phyloP scores from a whole-genome alignment of 2,329 filamentous ascomycete genomes.

The Pleurostoma richardsiae region DNA sequence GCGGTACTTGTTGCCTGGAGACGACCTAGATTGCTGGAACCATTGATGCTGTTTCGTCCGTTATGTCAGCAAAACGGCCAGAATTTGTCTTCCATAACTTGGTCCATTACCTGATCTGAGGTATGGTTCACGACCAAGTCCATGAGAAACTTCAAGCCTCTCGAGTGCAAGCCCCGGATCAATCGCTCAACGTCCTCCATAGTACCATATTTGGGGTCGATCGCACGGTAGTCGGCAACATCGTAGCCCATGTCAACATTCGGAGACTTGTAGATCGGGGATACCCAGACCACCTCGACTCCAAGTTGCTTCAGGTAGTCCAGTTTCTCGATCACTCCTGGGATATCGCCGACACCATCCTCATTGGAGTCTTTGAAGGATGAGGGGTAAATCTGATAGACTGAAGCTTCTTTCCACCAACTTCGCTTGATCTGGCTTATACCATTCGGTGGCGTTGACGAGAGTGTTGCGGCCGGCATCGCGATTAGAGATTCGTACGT shows the following conservation, averaged over 20 bases:
- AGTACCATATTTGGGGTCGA: constrained; percentile 63
- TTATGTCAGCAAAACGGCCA: constrained; percentile 73
- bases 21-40: constrained; percentile 51
- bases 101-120: constrained; percentile 27
- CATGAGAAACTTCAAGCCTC: constrained; percentile 64
- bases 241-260: constrained; percentile 69
- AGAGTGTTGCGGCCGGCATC: too few species aligned
- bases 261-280: constrained; percentile 43
- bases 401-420: constrained; percentile 58
- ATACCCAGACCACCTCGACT: constrained; percentile 53
- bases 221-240: constrained; percentile 61
- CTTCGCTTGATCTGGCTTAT: constrained; percentile 10
- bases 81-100: constrained; percentile 26
- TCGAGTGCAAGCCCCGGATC: constrained; percentile 53
- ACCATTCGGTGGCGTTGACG: too few species aligned
- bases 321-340: constrained; percentile 50
- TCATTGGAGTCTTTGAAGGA: constrained; percentile 55
- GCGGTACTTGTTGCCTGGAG: constrained; percentile 47
- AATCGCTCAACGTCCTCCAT: constrained; percentile 62
- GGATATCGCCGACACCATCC: constrained; percentile 51
- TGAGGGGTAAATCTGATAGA: constrained; percentile 60
- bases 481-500: too few species aligned
- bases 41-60: constrained; percentile 53
- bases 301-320: constrained; percentile 52
- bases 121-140: constrained; percentile 75